Base-by-base conservation (phyloP, 352 stramenopile genomes). In the Aphanomyces euteiches region DNA sequence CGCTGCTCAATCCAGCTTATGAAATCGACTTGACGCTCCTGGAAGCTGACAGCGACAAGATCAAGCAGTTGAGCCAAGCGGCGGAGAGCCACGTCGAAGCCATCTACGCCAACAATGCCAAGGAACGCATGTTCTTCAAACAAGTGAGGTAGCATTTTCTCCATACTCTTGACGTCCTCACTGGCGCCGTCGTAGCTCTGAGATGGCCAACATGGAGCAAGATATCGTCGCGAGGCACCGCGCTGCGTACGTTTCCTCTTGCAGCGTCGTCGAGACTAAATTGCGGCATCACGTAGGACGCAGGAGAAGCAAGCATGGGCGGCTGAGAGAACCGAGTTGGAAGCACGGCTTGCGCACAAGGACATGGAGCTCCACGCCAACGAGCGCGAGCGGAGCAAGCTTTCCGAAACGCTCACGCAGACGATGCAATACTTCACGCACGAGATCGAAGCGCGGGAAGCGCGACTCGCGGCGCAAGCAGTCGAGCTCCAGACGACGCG, bases 101-200 rank as follows among this genome's bases (percentile, higher is more conserved):
- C 19, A 70, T 70, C 36, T 70, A 70, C 48, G 53, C 43, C 64
- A 70, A 70, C 54, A 56, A 70, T 19, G 47, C 64, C 37, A 70
- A 70, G 64, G 43, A 56, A 19, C 53, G 53, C 36, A 56, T 54
- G 37, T 70, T 61, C 54, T 54, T 56, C 38, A 70, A 61, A 15
- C 47, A 60, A 19, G 53, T 17, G 3, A 64, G 41, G 63, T 69
- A 69, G 7, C n/a, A 36, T 41, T 1, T 19, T 19, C n/a, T 1
- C 41, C 12, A 13, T 28, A 59, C 7, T 28, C 6, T 10, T 17
- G n/a, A 1, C 45, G 45, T n/a, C 45, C 45, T 53, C n/a, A 10
- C 8, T 10, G n/a, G n/a, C 37, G 50, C 8, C n/a, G n/a, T 8
- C 34, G 4, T 69, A 69, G 64, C 17, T 34, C 36, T 2, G 64